A percentile compares a stretch with the other conserved stretches of the same genome.
Conservation (phyloP, 2,329 filamentous ascomycete species). For the Fusarium citri region DNA sequence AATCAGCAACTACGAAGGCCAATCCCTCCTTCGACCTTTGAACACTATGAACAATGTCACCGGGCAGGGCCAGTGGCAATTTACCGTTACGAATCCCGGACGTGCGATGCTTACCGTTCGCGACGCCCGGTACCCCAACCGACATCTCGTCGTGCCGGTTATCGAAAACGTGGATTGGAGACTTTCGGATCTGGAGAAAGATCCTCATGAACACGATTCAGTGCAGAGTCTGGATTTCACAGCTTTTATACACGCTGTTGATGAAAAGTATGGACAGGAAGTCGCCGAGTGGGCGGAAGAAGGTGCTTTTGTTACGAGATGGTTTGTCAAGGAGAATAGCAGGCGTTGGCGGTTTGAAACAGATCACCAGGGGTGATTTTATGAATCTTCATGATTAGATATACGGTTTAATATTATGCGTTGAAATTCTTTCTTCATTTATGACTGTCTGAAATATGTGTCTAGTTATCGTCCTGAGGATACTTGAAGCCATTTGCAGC, state of each 20-base stretch:
- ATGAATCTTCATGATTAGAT: conserved; percentile 17
- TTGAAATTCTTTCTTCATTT: neutral
- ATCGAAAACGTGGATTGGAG: conserved; percentile 51
- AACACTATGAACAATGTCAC: conserved; percentile 15
- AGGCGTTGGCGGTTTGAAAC: conserved; percentile 50
- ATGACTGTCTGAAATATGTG: neutral
- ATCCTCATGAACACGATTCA: conserved; percentile 45
- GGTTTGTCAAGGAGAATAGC: conserved; percentile 53
- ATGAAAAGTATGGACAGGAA: conserved; percentile 43
- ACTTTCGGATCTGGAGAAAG: conserved; percentile 44
- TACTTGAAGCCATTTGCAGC: conserved; percentile 9
- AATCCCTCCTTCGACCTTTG: conserved; percentile 47
- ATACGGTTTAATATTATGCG: conserved; percentile 21
- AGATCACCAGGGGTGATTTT: conserved; percentile 29
- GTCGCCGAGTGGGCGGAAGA: conserved; percentile 50
- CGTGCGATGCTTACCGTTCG: conserved; percentile 50
- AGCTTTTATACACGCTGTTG: conserved; percentile 41
- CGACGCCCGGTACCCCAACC: conserved; percentile 46
- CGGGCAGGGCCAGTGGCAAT: conserved; percentile 50
- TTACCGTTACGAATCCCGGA: conserved; percentile 51
- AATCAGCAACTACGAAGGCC: conserved; percentile 49
- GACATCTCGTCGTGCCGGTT: conserved; percentile 49
- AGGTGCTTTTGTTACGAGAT: conserved; percentile 49
- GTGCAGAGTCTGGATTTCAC: conserved; percentile 46
- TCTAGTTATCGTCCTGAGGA: conserved; percentile 19